A percentile compares a stretch with the other conserved stretches of the same genome.
phyloP scores from a whole-genome alignment of 192 early-diverging fungal species.

The Phycomyces blakesleeanus region DNA sequence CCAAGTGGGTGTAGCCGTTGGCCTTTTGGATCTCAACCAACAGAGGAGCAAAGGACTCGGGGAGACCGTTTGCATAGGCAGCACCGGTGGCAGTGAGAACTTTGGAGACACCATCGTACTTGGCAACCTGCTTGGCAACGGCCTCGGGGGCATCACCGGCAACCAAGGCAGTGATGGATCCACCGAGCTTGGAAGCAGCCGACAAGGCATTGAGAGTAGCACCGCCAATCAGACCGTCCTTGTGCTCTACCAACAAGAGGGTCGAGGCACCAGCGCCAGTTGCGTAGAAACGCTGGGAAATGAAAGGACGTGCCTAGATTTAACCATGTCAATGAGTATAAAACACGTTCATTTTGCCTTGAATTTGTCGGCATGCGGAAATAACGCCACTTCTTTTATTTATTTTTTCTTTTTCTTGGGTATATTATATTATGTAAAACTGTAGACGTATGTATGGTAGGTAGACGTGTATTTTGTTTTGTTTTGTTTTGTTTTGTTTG shows the following conservation, averaged over 20 bases:
- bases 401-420: neutral
- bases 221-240: constrained; percentile 63
- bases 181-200: constrained; percentile 78
- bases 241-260: constrained; percentile 88
- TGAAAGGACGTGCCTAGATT: constrained; percentile 8
- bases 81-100: constrained; percentile 84
- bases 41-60: constrained; percentile 79
- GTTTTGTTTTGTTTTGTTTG: neutral
- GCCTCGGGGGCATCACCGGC: constrained; percentile 69
- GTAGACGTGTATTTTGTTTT: neutral
- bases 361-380: too few species aligned
- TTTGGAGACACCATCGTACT: constrained; percentile 68
- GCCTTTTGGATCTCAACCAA: constrained; percentile 70
- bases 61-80: constrained; percentile 70
- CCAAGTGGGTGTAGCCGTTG: constrained; percentile 73
- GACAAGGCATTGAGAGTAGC: constrained; percentile 84
- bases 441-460: neutral
- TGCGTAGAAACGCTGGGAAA: constrained; percentile 40
- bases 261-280: constrained; percentile 59
- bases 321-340: neutral
- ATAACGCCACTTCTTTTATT: neutral
- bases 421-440: neutral
- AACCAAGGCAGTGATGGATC: constrained; percentile 85
- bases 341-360: too few species aligned
- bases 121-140: constrained; percentile 59